Conservation (phyloP, 73 alveolate genomes). For the Paramecium bursaria region DNA sequence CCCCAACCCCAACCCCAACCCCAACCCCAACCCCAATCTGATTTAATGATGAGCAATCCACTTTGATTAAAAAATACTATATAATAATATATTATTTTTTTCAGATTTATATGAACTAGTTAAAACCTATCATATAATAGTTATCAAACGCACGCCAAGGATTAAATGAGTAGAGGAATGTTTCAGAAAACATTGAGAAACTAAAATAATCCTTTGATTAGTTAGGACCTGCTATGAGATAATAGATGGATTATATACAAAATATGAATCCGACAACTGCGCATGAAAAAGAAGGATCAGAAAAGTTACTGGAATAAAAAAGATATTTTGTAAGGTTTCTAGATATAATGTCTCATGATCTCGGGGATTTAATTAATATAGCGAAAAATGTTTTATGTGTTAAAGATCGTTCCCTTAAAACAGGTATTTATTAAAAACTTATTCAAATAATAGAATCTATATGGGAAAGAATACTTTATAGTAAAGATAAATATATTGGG, state of each 20-base stretch:
- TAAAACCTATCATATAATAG: too few relatives aligned
- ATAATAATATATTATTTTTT: too few relatives aligned
- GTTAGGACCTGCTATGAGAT: slow-evolving; percentile 53
- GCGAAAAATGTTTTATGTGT: slow-evolving; percentile 5
- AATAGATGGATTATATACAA: slow-evolving; percentile 25
- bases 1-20: too few relatives aligned
- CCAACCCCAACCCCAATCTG: too few relatives aligned
- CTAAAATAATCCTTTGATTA: slow-evolving; percentile 39
- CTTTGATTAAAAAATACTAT: too few relatives aligned
- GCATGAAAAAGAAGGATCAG: slow-evolving; percentile 39
- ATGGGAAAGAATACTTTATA: slow-evolving; percentile 51
- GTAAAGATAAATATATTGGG: slow-evolving; percentile 18
- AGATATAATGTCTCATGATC: slow-evolving; percentile 24
- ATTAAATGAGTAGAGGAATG: too few relatives aligned
- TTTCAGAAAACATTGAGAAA: too few relatives aligned
- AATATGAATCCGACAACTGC: slow-evolving; percentile 34
- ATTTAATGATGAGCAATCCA: too few relatives aligned
- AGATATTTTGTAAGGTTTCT: slow-evolving; percentile 21
- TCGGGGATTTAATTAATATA: slow-evolving; percentile 10
- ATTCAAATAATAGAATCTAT: too few relatives aligned
- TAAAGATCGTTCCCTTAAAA: not conserved
- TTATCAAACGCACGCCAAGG: too few relatives aligned
- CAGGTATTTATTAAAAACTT: too few relatives aligned
- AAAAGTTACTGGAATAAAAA: slow-evolving; percentile 10
- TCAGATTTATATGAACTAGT: too few relatives aligned